phyloP scores from a whole-genome alignment of 495 filamentous ascomycete species.

The Neurospora sp. region DNA sequence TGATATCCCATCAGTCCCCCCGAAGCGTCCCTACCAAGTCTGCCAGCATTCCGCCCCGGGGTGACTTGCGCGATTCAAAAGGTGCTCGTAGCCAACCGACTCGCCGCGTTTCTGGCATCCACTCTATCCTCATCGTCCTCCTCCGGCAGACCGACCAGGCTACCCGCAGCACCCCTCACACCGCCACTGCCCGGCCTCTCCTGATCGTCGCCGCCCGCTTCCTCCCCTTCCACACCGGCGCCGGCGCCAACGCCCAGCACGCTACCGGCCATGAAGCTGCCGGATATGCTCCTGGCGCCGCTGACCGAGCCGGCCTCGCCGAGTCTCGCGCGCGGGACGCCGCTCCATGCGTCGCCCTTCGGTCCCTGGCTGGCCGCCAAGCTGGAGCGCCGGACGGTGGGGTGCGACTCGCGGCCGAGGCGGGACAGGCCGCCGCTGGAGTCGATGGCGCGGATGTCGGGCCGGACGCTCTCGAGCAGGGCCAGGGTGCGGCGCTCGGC shows the following conservation, averaged over 20 bases:
- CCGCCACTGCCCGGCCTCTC: slow-evolving; percentile 46
- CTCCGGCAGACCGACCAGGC: slow-evolving; percentile 53
- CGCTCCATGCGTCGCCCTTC: too few relatives aligned
- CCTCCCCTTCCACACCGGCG: slow-evolving; percentile 29
- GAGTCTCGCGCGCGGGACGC: neutral
- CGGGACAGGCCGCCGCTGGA: too few relatives aligned
- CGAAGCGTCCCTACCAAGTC: neutral
- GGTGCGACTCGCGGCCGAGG: too few relatives aligned
- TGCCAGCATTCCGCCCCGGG: neutral
- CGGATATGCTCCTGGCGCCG: slow-evolving; percentile 54
- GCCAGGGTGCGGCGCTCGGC: too few relatives aligned
- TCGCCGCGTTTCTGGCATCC: slow-evolving; percentile 91
- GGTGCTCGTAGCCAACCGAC: slow-evolving; percentile 83
- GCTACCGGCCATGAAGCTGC: slow-evolving; percentile 45
- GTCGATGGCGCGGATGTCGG: too few relatives aligned
- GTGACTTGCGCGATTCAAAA: slow-evolving; percentile 42
- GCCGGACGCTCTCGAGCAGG: too few relatives aligned
- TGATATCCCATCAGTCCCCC: neutral
- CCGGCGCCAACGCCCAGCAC: slow-evolving; percentile 35
- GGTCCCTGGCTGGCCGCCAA: too few relatives aligned
- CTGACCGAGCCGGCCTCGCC: slow-evolving; percentile 62
- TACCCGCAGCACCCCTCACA: slow-evolving; percentile 33
- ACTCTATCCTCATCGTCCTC: slow-evolving; percentile 91
- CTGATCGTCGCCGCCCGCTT: slow-evolving; percentile 16
- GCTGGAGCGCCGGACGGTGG: too few relatives aligned